Evolutionary conservation across 2,329 filamentous ascomycete genomes (phyloP).

Genomic region (Neonectria hederae): DNA sequence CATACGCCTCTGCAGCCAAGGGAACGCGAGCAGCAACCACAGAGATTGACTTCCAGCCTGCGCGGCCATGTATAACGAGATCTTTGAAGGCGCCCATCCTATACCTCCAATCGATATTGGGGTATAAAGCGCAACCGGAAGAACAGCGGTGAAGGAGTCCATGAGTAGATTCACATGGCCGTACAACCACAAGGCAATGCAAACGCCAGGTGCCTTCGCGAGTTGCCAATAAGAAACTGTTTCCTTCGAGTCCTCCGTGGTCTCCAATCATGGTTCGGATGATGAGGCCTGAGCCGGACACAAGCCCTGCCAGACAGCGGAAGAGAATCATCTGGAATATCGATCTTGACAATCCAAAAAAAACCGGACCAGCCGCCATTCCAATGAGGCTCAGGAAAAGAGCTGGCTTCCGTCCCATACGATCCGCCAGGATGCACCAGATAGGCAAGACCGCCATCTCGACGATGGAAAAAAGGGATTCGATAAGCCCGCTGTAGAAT

Average conservation of each 20-base stretch:
- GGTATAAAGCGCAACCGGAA: slow-evolving; percentile 76
- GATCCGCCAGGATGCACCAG: slow-evolving; percentile 73
- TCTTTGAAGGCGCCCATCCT: slow-evolving; percentile 68
- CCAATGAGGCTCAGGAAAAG: slow-evolving; percentile 74
- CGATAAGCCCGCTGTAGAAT: slow-evolving; percentile 82
- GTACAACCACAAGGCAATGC: slow-evolving; percentile 72
- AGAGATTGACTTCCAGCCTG: slow-evolving; percentile 72
- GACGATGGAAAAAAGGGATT: slow-evolving; percentile 76
- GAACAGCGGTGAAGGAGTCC: slow-evolving; percentile 76
- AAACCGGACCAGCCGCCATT: slow-evolving; percentile 65
- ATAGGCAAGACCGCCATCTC: slow-evolving; percentile 82
- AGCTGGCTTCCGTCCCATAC: slow-evolving; percentile 76
- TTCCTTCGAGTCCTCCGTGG: slow-evolving; percentile 48
- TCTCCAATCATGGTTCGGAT: slow-evolving; percentile 82
- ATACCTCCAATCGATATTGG: slow-evolving; percentile 70
- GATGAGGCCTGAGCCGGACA: slow-evolving; percentile 78
- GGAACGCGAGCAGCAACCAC: slow-evolving; percentile 78
- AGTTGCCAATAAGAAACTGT: slow-evolving; percentile 52
- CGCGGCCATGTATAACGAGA: slow-evolving; percentile 71
- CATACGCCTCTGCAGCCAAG: slow-evolving; percentile 69
- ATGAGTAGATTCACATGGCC: slow-evolving; percentile 70
- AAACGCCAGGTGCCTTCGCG: slow-evolving; percentile 70
- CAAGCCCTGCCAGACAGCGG: slow-evolving; percentile 76
- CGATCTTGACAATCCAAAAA: slow-evolving; percentile 74
- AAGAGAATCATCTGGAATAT: slow-evolving; percentile 79